Evolutionary conservation across 148 eudicot genomes (phyloP).

Genomic region (Camellia lanceoleosa): DNA sequence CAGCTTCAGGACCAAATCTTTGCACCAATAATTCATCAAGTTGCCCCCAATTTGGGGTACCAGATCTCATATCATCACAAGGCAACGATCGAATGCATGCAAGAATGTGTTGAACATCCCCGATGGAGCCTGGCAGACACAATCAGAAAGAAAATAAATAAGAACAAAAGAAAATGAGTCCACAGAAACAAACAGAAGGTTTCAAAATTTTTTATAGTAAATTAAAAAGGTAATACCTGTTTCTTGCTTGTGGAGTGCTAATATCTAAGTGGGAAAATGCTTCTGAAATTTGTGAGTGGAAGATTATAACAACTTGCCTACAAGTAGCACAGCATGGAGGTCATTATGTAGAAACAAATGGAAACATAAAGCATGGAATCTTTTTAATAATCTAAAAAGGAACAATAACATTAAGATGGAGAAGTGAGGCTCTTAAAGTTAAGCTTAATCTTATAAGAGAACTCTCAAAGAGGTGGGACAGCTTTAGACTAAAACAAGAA

Average conservation of each 20-base stretch:
- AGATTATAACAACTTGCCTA: conserved; percentile 89
- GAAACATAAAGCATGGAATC: conserved; percentile 1
- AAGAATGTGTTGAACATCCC: too few species aligned
- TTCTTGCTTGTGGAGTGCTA: conserved; percentile 78
- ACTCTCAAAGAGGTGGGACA: background rate
- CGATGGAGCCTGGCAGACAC: too few species aligned
- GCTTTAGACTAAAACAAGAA: background rate
- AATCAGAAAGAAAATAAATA: background rate
- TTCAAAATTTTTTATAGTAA: background rate
- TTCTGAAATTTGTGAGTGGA: conserved; percentile 84
- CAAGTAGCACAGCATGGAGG: conserved; percentile 22
- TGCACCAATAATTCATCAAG: too few species aligned
- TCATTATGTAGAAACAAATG: conserved; percentile 1
- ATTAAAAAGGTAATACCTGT: conserved; percentile 43
- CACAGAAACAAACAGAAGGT: background rate
- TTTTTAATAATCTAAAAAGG: background rate
- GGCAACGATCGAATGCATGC: too few species aligned
- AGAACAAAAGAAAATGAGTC: background rate
- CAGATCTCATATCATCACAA: too few species aligned
- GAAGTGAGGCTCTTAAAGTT: background rate
- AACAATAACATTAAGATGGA: background rate
- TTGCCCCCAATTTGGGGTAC: too few species aligned
- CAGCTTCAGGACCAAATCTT: too few species aligned
- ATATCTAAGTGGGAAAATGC: conserved; percentile 72
- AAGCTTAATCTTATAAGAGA: background rate